A percentile compares a stretch with the other conserved stretches of the same genome.
Conservation (phyloP, 2,329 filamentous ascomycete species). For the Verticillium zaregamsianum region DNA sequence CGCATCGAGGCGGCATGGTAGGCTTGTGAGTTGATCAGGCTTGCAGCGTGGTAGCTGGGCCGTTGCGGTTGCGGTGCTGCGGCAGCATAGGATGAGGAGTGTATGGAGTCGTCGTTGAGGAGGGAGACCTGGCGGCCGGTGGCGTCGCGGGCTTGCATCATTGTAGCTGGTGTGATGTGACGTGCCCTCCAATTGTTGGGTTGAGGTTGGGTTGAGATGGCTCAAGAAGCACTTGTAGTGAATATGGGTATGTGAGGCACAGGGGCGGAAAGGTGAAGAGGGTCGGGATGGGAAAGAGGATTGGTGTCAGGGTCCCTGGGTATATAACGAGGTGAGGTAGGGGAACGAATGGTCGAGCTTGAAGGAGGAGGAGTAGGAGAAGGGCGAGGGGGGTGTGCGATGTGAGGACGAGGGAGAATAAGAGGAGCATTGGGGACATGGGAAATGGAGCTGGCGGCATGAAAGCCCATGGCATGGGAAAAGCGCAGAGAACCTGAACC, state of each 20-base stretch:
- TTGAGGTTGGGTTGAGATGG: neutral
- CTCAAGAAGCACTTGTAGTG: neutral
- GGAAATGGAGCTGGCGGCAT: conserved; percentile 5
- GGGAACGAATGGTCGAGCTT: conserved; percentile 1
- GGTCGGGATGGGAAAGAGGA: neutral
- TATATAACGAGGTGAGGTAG: neutral
- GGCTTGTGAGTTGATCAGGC: conserved; percentile 25
- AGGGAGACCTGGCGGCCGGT: conserved; percentile 55
- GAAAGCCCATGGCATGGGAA: conserved; percentile 4
- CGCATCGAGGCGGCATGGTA: conserved; percentile 28
- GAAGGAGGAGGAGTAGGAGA: neutral
- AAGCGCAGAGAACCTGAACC: conserved; percentile 2
- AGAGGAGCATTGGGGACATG: neutral
- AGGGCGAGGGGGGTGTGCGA: neutral
- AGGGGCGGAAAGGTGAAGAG: neutral
- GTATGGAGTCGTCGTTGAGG: conserved; percentile 48
- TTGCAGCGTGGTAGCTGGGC: conserved; percentile 28
- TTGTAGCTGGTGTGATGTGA: conserved; percentile 5
- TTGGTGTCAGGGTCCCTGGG: neutral
- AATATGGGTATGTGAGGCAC: neutral
- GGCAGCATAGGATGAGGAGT: conserved; percentile 11
- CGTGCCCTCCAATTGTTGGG: neutral
- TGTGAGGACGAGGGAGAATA: neutral
- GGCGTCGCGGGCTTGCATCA: conserved; percentile 53
- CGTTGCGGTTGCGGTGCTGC: conserved; percentile 9